Evolutionary conservation across 768 basidiomycete genomes (phyloP).

Genomic region (Chlorophyllum brunneum): DNA sequence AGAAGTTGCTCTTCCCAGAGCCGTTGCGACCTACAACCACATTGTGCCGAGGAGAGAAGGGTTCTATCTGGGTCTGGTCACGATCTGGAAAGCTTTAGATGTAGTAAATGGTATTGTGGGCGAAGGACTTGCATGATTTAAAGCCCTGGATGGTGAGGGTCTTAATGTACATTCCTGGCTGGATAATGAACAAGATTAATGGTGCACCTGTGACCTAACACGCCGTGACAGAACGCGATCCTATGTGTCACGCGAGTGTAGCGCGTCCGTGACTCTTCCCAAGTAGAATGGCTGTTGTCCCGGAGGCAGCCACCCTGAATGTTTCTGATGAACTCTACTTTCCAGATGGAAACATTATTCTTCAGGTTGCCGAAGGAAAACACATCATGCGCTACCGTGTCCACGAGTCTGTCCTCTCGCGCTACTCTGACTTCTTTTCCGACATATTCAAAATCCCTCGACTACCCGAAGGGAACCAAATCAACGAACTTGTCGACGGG

Average conservation of each 20-base stretch:
- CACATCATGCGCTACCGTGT: neutral
- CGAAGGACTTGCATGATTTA: constrained; percentile 82
- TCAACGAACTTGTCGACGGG: neutral
- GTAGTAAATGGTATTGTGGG: neutral
- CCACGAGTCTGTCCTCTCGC: neutral
- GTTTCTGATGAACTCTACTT: neutral
- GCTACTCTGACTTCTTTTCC: neutral
- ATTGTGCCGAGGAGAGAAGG: constrained; percentile 91
- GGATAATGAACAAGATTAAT: too few species aligned
- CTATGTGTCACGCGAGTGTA: constrained; percentile 10
- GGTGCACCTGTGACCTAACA: neutral
- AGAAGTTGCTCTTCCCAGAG: constrained; percentile 98
- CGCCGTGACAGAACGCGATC: constrained; percentile 12
- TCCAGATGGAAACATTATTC: neutral
- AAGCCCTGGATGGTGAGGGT: constrained; percentile 92
- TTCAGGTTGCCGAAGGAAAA: neutral
- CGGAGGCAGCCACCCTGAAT: neutral
- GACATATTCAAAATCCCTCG: neutral
- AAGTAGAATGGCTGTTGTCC: too few species aligned
- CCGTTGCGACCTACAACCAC: constrained; percentile 98
- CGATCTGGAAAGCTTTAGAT: constrained; percentile 45
- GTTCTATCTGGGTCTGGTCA: constrained; percentile 90
- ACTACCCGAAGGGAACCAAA: neutral
- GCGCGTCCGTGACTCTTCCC: neutral
- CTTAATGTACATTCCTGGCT: constrained; percentile 71